These are phyloP conservation scores for Durio zibethinus DNA, from an alignment of 345 rosid genomes.

Conservation along the genomic window DNA sequence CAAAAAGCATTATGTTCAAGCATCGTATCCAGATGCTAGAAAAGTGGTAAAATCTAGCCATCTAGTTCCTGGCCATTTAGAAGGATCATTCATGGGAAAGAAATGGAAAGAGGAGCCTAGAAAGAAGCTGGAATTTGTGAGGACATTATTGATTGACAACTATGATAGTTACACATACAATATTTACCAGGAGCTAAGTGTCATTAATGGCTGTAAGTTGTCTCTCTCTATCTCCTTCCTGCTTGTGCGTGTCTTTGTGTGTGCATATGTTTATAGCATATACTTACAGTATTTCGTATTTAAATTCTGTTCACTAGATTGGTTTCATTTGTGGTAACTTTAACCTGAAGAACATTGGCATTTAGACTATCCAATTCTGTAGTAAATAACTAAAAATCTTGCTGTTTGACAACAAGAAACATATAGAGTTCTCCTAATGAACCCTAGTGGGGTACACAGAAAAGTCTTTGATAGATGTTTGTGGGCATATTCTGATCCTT, in stretches of 20 bases:
- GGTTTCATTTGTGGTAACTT: neutral
- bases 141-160: conserved; percentile 89
- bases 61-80: conserved; percentile 46
- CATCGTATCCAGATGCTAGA: conserved; percentile 24
- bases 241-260: neutral
- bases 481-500: neutral
- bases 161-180: conserved; percentile 96
- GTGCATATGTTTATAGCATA: neutral
- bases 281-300: neutral
- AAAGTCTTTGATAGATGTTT: neutral
- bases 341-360: neutral
- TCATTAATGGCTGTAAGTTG: conserved; percentile 75
- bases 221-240: neutral
- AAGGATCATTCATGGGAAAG: conserved; percentile 48
- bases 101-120: conserved; percentile 38
- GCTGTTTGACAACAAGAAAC: neutral
- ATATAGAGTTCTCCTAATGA: neutral
- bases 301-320: conserved; percentile 2
- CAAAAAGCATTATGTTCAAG: conserved; percentile 22
- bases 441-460: neutral
- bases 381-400: neutral
- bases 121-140: conserved; percentile 55
- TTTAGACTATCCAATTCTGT: neutral
- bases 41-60: conserved; percentile 36
- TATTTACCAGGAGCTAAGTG: conserved; percentile 77